Percentiles rank a stretch among this genome's conserved stretches.
Conservation (phyloP, 306 rosid genomes). For the Comarum palustre region DNA sequence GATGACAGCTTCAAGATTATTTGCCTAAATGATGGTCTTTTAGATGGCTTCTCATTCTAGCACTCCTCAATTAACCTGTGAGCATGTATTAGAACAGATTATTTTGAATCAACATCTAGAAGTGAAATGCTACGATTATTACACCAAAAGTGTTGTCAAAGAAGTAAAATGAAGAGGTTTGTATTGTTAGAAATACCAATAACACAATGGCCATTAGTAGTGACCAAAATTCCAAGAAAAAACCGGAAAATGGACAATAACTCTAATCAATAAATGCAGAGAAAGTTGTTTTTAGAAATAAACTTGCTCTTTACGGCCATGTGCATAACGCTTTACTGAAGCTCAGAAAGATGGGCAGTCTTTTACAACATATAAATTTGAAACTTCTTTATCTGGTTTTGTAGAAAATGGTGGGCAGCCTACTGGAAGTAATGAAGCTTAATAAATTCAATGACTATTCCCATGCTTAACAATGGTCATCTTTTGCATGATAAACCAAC, state of each 20-base stretch:
- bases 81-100: slow-evolving; percentile 21
- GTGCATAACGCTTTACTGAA: slow-evolving; percentile 63
- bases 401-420: slow-evolving; percentile 67
- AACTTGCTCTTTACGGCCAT: slow-evolving; percentile 73
- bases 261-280: background rate
- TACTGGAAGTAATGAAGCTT: slow-evolving; percentile 40
- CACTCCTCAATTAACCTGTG: slow-evolving; percentile 79
- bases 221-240: background rate
- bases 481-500: background rate
- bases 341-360: slow-evolving; percentile 82
- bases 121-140: background rate
- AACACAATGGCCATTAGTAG: background rate
- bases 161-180: background rate
- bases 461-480: background rate
- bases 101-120: slow-evolving; percentile 6
- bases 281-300: slow-evolving; percentile 13
- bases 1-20: slow-evolving; percentile 65
- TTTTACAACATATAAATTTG: slow-evolving; percentile 52
- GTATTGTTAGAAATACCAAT: background rate
- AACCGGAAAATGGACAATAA: background rate
- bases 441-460: slow-evolving; percentile 5
- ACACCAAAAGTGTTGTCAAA: background rate
- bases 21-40: slow-evolving; percentile 78
- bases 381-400: slow-evolving; percentile 64
- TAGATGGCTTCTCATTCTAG: slow-evolving; percentile 80